Conservation (phyloP, 1,284 basidiomycete genomes). For the Anthracocystis walkeri region DNA sequence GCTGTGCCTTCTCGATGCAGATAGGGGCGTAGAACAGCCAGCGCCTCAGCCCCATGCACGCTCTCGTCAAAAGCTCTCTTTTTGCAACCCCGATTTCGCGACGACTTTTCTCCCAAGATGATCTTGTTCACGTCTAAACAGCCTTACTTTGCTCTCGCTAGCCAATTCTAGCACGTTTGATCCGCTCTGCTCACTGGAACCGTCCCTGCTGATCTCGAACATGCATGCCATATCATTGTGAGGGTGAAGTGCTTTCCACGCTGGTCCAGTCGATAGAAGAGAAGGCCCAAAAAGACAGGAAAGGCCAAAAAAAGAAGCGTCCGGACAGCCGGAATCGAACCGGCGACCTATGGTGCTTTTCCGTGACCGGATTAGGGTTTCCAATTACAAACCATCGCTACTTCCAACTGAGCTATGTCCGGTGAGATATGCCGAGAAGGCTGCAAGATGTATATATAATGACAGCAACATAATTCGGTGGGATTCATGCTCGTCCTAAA, state of each 20-base stretch:
- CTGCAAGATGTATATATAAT: background rate
- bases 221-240: no score
- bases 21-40: background rate
- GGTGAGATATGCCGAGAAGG: constrained; percentile 6
- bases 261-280: background rate
- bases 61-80: background rate
- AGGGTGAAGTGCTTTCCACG: no score
- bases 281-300: background rate
- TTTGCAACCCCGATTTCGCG: constrained; percentile 1
- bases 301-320: constrained; percentile 36
- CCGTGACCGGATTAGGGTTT: constrained; percentile 51
- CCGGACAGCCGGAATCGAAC: constrained; percentile 58
- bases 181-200: background rate
- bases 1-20: no score
- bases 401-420: constrained; percentile 60
- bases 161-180: background rate
- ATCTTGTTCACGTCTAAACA: background rate
- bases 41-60: background rate
- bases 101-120: background rate
- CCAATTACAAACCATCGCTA: constrained; percentile 60
- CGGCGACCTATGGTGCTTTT: constrained; percentile 57
- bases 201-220: no score
- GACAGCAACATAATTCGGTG: no score
- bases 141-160: background rate
- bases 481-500: no score